Conservation (phyloP, 2,329 filamentous ascomycete species). For the Aschersonia sp. region DNA sequence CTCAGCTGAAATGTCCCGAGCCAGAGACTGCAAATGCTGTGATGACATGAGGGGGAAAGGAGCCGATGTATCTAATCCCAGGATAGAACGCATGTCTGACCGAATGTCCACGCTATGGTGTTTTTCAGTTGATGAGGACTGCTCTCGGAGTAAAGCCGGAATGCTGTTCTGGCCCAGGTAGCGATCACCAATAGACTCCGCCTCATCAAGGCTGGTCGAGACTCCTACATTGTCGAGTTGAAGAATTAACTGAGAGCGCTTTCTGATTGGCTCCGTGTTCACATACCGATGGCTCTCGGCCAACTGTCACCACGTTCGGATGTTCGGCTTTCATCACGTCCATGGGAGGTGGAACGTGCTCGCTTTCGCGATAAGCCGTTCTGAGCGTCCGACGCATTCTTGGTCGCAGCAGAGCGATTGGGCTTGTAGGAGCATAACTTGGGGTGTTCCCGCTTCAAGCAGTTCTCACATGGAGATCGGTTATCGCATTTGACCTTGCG, state of each 20-base stretch:
- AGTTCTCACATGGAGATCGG: conserved; percentile 54
- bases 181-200: conserved; percentile 40
- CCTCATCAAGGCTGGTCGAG: conserved; percentile 32
- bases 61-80: conserved; percentile 50
- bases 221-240: conserved; percentile 6
- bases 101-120: conserved; percentile 42
- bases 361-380: conserved; percentile 16
- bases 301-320: conserved; percentile 25
- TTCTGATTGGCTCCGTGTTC: not conserved
- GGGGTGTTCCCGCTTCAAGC: conserved; percentile 50
- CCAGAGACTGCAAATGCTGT: conserved; percentile 43
- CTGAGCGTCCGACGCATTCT: conserved; percentile 14
- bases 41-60: conserved; percentile 55
- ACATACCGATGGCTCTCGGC: conserved; percentile 25
- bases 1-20: conserved; percentile 45
- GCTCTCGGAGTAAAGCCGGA: conserved; percentile 48
- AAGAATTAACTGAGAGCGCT: not conserved
- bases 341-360: conserved; percentile 17
- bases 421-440: conserved; percentile 54
- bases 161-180: conserved; percentile 57
- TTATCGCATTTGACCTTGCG: conserved; percentile 58
- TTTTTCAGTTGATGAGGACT: conserved; percentile 37
- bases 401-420: conserved; percentile 30
- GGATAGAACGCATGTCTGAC: conserved; percentile 50
- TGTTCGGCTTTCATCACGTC: conserved; percentile 16